Evolutionary conservation across 768 basidiomycete genomes (phyloP), one percentile per base, ranked within the genome.

Genomic region (Royoungia palumana): DNA sequence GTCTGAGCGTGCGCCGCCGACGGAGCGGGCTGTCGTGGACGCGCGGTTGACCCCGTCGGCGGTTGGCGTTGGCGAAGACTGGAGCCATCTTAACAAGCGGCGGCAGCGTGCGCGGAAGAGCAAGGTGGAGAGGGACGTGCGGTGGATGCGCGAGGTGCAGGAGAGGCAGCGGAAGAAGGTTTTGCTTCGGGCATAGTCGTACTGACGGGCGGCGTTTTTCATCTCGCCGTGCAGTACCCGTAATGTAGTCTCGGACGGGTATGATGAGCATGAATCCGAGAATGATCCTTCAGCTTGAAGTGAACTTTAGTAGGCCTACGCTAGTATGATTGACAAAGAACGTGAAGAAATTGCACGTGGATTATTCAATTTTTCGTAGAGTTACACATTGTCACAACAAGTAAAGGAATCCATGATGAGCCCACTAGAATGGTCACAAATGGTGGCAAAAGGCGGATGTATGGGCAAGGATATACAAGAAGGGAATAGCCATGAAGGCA

Each of bases 61-160:
- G 11, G 63, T 67, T 9, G 65, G 67, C 2, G 65, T 65, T 3
- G 66, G 68, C 24, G 68, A 64, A 44, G 82, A 86, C 55, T 73
- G 72, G 61, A 69, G 73, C 7, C 82, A 85, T 61, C 64, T 86
- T 48, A 87, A 75, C 64, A 77, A 69, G 56, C 70, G 81, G 47
- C 67, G 83, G 54, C 74, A 72, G 50, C 64, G 72, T 14, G 72
- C 75, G 20, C 63, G 84, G 48, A 61, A 66, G 40, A 67, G 52
- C 46, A 79, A 78, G 60, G 71, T 84, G 4, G 58, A 64, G 49
- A 63, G 63, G 41, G 76, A 79, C 34, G 60, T 78, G 17, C 55
- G 51, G 49, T 69, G 65, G 66, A 56, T 77, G 68, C 62, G 63
- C 46, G 67, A 64, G 35, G 47, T 74, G 32, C 61, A 72, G 43